Base-by-base conservation (phyloP, 2,329 filamentous ascomycete genomes). In the Venturiaceae sp. region DNA sequence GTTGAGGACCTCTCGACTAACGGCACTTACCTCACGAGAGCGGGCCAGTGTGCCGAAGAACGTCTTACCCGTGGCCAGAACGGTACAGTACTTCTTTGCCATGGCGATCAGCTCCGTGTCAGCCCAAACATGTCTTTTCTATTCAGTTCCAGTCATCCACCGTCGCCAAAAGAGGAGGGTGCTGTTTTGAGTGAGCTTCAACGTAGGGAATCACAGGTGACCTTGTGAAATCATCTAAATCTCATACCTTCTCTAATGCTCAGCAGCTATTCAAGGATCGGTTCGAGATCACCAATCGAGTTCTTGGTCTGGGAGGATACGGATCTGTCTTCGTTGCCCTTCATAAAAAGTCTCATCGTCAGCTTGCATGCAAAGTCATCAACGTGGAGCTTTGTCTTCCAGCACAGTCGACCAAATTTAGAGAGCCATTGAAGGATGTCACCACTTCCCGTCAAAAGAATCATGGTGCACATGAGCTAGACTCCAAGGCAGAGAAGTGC, bases 281-380 rank as follows among this genome's bases (percentile, higher is more conserved):
- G 11, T 86, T 78, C 63, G 63, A 68, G 2, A 69, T 86, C 30
- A 78, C 73, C 1, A 66, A 75, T 41, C 76, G 78, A 9, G 66
- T 76, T 2, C 72, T 86, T 26, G 83, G 84, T 4, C 65, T 69
- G 34, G 84, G 84, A 5, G 75, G 73, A 2, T 76, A 77, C 64
- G 81, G 80, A 8, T 71, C 71, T 44, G 80, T 87, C 3, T 76
- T 80, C 58, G 72, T 85, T 9, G 82, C 79, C 5, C 66, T 78
- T 2, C 77, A 87, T 16, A 67, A 72, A 26, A 68, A 68, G 6
- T 81, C 79, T 0, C 74, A 77, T 37, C 77, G 76, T 58, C 87
- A 90, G 64, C 63, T 88, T 21, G 85, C 85, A 11, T 90, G 87
- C 73, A 90, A 90, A 64, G 70, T 88, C 8, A 73, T 88, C 55